A percentile compares a stretch with the other conserved stretches of the same genome.
These are phyloP conservation scores for Fomitopsis pinicola DNA, from an alignment of 1,284 basidiomycete genomes.

Conservation along the genomic window DNA sequence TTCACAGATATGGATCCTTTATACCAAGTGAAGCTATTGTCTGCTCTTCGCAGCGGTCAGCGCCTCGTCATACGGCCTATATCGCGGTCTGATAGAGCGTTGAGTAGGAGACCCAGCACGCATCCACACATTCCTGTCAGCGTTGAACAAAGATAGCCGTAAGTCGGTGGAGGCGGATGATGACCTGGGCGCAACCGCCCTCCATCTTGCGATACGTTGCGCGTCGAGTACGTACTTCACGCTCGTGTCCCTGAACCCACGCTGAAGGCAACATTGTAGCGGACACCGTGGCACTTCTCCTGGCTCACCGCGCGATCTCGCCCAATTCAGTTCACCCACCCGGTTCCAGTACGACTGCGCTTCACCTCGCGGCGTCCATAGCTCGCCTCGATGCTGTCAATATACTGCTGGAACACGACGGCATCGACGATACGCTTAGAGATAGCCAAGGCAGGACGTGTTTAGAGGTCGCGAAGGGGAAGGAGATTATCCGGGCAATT, in stretches of 20 bases:
- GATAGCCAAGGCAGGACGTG: conserved; percentile 73
- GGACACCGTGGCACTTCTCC: conserved; percentile 63
- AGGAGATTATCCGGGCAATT: conserved; percentile 69
- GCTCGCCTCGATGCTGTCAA: conserved; percentile 77
- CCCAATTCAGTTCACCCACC: conserved; percentile 71
- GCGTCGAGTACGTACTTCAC: conserved; percentile 58
- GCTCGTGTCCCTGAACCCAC: background rate
- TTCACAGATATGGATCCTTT: conserved; percentile 49
- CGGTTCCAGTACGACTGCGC: conserved; percentile 72
- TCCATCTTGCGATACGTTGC: conserved; percentile 86
- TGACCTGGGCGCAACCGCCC: conserved; percentile 68
- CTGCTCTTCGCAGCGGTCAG: conserved; percentile 67
- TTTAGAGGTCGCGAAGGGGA: conserved; percentile 72
- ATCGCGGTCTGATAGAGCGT: background rate
- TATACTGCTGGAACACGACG: conserved; percentile 72
- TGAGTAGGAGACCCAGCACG: conserved; percentile 65
- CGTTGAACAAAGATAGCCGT: conserved; percentile 62
- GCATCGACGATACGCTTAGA: conserved; percentile 76
- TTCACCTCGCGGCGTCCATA: conserved; percentile 85
- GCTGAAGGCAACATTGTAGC: conserved; percentile 30
- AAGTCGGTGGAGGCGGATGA: conserved; percentile 39
- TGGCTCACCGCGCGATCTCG: conserved; percentile 73
- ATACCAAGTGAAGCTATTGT: conserved; percentile 76
- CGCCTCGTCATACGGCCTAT: background rate
- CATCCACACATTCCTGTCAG: conserved; percentile 82